Conservation (phyloP, 2,329 filamentous ascomycete genomes). For the Verticillium longisporum region DNA sequence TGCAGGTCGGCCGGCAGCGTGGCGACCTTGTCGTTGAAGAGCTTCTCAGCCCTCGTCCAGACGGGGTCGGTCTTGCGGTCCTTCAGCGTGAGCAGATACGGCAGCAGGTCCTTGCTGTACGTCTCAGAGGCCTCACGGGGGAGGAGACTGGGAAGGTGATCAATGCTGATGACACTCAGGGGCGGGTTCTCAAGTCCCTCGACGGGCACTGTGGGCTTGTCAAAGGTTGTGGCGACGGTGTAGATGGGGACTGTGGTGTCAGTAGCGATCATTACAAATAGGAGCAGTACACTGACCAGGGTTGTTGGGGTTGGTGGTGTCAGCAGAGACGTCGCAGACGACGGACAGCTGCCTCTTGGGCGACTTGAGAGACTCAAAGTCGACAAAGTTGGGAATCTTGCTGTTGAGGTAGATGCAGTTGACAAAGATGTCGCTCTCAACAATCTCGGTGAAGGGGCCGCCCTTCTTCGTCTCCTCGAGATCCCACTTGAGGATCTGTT, state of each 20-base stretch:
- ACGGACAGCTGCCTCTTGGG: conserved; percentile 69
- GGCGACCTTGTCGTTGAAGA: conserved; percentile 77
- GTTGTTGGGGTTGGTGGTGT: not conserved
- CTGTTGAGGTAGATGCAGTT: conserved; percentile 81
- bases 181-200: conserved; percentile 49
- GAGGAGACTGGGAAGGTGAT: conserved; percentile 77
- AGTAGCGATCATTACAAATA: conserved; percentile 45
- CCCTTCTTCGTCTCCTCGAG: conserved; percentile 68
- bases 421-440: conserved; percentile 68
- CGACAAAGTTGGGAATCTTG: conserved; percentile 65
- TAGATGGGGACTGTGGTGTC: conserved; percentile 69
- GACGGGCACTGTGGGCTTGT: conserved; percentile 77
- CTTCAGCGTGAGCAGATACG: conserved; percentile 70
- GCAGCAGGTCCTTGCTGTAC: conserved; percentile 73
- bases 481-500: conserved; percentile 61
- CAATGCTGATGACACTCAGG: conserved; percentile 79
- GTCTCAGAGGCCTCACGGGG: conserved; percentile 82
- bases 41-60: conserved; percentile 79
- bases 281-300: not conserved
- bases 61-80: conserved; percentile 66
- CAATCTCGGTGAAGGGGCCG: conserved; percentile 74
- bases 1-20: conserved; percentile 47
- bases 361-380: conserved; percentile 59
- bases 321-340: conserved; percentile 62
- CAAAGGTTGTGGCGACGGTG: conserved; percentile 77